Evolutionary conservation across 306 rosid species (phyloP).

Genomic region (Quercus mongolica): DNA sequence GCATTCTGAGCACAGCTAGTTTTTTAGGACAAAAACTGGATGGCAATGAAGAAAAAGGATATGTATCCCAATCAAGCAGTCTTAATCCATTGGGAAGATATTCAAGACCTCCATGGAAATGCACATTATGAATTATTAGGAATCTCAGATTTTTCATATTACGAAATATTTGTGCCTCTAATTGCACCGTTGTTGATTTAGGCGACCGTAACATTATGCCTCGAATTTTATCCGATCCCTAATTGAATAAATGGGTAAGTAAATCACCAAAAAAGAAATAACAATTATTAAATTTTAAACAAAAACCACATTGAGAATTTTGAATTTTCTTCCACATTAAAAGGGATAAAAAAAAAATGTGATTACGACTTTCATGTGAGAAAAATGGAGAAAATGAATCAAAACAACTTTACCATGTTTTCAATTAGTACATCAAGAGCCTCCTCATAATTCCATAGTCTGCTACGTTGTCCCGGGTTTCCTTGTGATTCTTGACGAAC

Average conservation of each 20-base stretch:
- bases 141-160: neutral
- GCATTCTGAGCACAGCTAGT: too few relatives aligned
- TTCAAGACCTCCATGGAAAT: neutral
- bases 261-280: too few relatives aligned
- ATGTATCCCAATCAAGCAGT: neutral
- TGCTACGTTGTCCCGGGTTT: conserved; percentile 6
- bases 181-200: neutral
- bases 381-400: neutral
- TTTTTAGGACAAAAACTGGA: too few relatives aligned
- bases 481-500: neutral
- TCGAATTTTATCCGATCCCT: neutral
- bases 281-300: too few relatives aligned
- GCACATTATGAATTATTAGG: neutral
- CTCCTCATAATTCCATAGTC: conserved; percentile 17
- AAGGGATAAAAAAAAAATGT: too few relatives aligned
- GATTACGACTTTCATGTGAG: too few relatives aligned
- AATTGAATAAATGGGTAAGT: neutral
- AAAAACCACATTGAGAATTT: too few relatives aligned
- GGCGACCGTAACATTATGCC: too few relatives aligned
- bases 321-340: too few relatives aligned
- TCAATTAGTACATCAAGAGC: neutral
- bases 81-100: neutral
- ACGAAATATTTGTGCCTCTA: neutral
- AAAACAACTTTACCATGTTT: neutral
- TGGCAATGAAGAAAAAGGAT: too few relatives aligned